phyloP scores from a whole-genome alignment of 164 flowering plant species.

The Annona cherimola region DNA sequence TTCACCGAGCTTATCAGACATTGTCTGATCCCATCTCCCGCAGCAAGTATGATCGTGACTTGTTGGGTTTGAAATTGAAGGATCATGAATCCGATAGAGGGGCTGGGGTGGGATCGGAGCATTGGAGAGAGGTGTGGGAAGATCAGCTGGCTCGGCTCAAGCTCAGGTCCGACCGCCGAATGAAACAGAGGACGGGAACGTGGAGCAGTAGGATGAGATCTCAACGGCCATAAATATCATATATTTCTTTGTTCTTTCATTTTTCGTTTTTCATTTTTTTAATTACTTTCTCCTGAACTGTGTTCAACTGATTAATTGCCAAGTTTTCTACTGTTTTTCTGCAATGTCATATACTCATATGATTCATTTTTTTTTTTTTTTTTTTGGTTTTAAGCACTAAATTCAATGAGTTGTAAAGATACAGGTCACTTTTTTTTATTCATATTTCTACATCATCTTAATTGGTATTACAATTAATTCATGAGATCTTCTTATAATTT shows the following conservation, averaged over 20 bases:
- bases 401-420: too few species aligned
- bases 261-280: not conserved
- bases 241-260: not conserved
- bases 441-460: too few species aligned
- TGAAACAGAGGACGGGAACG: not conserved
- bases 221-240: not conserved
- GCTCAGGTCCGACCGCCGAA: slow-evolving; percentile 13
- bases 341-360: not conserved
- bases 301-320: not conserved
- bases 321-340: not conserved
- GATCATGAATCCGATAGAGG: not conserved
- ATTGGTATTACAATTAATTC: too few species aligned
- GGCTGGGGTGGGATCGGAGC: not conserved
- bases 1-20: slow-evolving; percentile 27
- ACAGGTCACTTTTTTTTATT: too few species aligned
- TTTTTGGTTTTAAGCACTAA: too few species aligned
- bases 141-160: slow-evolving; percentile 15
- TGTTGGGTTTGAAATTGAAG: slow-evolving; percentile 8
- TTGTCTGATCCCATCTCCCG: slow-evolving; percentile 30
- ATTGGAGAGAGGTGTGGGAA: slow-evolving; percentile 17
- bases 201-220: not conserved
- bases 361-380: not conserved
- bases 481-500: too few species aligned
- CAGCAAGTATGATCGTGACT: slow-evolving; percentile 19
- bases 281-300: not conserved